Conservation (phyloP, 2,329 filamentous ascomycete species). For the Fusarium sp. region DNA sequence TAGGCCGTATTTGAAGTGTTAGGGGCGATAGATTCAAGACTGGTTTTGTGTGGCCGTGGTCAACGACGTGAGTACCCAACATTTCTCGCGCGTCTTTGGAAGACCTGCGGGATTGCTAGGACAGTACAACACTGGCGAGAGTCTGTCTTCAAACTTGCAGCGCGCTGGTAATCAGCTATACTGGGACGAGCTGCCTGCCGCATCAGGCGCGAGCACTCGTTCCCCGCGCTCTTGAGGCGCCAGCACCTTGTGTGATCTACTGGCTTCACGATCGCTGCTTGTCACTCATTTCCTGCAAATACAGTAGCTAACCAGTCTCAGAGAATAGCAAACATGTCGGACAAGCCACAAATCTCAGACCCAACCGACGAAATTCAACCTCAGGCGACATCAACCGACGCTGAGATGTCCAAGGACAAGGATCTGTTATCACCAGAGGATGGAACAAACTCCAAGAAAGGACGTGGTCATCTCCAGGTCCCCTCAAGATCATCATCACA, state of each 20-base stretch:
- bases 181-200: neutral
- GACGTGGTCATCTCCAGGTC: constrained; percentile 68
- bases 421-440: constrained; percentile 60
- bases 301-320: constrained; percentile 41
- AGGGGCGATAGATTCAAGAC: constrained; percentile 47
- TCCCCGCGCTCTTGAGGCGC: constrained; percentile 9
- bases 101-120: constrained; percentile 24
- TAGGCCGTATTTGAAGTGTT: constrained; percentile 48
- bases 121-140: constrained; percentile 1
- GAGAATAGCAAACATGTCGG: constrained; percentile 53
- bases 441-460: constrained; percentile 62
- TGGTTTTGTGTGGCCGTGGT: constrained; percentile 42
- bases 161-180: neutral
- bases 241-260: constrained; percentile 1
- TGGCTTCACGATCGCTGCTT: constrained; percentile 20
- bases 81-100: constrained; percentile 30
- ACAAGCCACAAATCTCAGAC: constrained; percentile 49
- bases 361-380: constrained; percentile 52
- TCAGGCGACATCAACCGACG: constrained; percentile 53
- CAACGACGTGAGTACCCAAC: constrained; percentile 46
- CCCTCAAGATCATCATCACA: constrained; percentile 75
- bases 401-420: constrained; percentile 62
- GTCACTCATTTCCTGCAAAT: constrained; percentile 7
- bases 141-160: constrained; percentile 2
- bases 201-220: neutral